Evolutionary conservation across 78 protist genomes (phyloP).

Genomic region (slime mould (Dictyostelium discoideum)): DNA sequence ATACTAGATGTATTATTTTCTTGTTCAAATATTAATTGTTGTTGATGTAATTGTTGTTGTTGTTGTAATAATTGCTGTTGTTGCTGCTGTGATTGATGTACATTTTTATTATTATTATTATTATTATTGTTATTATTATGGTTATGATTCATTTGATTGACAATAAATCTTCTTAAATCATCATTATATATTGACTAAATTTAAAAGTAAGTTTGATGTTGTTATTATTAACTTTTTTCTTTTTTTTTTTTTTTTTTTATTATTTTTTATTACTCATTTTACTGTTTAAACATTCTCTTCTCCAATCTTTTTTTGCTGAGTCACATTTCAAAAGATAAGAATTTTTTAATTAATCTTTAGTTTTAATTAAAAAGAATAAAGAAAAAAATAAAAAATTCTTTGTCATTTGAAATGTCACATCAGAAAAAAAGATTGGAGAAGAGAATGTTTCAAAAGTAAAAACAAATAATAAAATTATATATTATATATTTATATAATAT

Average conservation of each 20-base stretch:
- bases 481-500: background rate
- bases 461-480: background rate
- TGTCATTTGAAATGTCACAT: too few species aligned
- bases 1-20: conserved; percentile 48
- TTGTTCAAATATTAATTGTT: conserved; percentile 9
- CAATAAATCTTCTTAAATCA: conserved; percentile 38
- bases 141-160: background rate
- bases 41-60: background rate
- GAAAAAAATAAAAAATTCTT: too few species aligned
- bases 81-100: background rate
- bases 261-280: too few species aligned
- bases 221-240: background rate
- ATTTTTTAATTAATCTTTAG: too few species aligned
- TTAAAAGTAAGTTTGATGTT: background rate
- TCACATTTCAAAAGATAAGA: too few species aligned
- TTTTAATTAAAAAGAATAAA: too few species aligned
- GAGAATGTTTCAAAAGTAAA: too few species aligned
- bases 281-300: too few species aligned
- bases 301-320: too few species aligned
- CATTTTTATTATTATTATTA: background rate
- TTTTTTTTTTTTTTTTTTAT: too few species aligned
- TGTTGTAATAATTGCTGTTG: background rate
- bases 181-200: conserved; percentile 40
- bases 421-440: too few species aligned
- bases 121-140: background rate